These are phyloP conservation scores for Yarrowia phangngaensis DNA, from an alignment of 805 yeast species.

Conservation along the genomic window DNA sequence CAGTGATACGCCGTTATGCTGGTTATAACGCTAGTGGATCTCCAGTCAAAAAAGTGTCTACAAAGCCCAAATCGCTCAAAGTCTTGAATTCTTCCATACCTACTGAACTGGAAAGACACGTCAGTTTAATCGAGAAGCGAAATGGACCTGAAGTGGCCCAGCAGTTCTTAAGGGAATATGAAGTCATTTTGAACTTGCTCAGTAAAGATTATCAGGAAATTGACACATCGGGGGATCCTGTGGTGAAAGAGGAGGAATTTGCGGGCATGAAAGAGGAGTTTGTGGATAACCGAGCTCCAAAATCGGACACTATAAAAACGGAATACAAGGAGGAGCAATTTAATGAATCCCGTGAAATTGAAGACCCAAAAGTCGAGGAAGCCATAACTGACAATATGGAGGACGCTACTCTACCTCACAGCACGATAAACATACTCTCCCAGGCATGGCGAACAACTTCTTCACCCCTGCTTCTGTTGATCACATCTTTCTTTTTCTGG, in stretches of 20 bases:
- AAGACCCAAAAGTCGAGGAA: no score
- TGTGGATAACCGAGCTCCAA: no score
- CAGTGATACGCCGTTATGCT: constrained; percentile 12
- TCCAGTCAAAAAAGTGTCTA: constrained; percentile 10
- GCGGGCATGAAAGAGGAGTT: no score
- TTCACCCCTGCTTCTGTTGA: constrained; percentile 9
- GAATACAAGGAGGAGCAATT: no score
- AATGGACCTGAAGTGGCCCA: constrained; percentile 8
- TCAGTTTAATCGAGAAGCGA: background rate
- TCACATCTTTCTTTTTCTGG: constrained; percentile 19
- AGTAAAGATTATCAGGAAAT: constrained; percentile 3
- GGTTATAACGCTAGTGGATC: constrained; percentile 17
- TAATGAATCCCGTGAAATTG: no score
- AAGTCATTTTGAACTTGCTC: constrained; percentile 2
- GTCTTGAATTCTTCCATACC: background rate
- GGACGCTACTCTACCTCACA: no score
- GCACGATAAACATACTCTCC: no score
- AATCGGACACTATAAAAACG: no score
- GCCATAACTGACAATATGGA: no score
- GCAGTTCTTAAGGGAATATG: constrained; percentile 1
- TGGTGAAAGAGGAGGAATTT: no score
- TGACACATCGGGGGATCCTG: no score
- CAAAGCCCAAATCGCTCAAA: no score
- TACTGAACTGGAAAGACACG: background rate
- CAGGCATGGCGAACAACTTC: constrained; percentile 3